Evolutionary conservation across 179 eudicot genomes (phyloP).

Genomic region (Silene coronaria): DNA sequence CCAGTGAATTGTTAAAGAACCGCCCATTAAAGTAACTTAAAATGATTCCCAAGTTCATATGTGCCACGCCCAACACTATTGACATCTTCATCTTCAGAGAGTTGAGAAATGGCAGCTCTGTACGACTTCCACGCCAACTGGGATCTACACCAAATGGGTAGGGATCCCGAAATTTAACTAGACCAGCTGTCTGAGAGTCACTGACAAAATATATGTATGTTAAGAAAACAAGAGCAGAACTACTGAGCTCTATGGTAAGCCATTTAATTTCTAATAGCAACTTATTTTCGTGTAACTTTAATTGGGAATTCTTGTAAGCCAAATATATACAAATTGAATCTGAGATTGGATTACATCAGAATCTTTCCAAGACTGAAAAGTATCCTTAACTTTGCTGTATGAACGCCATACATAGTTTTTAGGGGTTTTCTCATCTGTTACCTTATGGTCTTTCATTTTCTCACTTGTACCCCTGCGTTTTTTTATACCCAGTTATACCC

Average conservation of each 20-base stretch:
- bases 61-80: slow-evolving; percentile 75
- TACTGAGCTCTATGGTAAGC: not conserved
- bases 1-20: slow-evolving; percentile 66
- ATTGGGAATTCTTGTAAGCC: not conserved
- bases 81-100: slow-evolving; percentile 99
- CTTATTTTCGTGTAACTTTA: not conserved
- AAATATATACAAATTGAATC: not conserved
- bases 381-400: not conserved
- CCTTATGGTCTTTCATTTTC: too few species aligned
- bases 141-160: slow-evolving; percentile 99
- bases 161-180: slow-evolving; percentile 70
- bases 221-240: not conserved
- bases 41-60: slow-evolving; percentile 91
- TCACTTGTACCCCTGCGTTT: too few species aligned
- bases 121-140: slow-evolving; percentile 96
- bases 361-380: not conserved
- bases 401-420: not conserved
- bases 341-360: not conserved
- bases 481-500: too few species aligned
- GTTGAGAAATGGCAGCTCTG: slow-evolving; percentile 92
- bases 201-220: slow-evolving; percentile 35
- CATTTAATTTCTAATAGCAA: not conserved
- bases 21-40: slow-evolving; percentile 90
- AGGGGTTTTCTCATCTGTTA: too few species aligned
- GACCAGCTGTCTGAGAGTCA: slow-evolving; percentile 65